Percentiles rank a stretch among this genome's conserved stretches.
These are phyloP conservation scores for Petunia axillaris DNA, from an alignment of 257 asterid species.

Conservation along the genomic window DNA sequence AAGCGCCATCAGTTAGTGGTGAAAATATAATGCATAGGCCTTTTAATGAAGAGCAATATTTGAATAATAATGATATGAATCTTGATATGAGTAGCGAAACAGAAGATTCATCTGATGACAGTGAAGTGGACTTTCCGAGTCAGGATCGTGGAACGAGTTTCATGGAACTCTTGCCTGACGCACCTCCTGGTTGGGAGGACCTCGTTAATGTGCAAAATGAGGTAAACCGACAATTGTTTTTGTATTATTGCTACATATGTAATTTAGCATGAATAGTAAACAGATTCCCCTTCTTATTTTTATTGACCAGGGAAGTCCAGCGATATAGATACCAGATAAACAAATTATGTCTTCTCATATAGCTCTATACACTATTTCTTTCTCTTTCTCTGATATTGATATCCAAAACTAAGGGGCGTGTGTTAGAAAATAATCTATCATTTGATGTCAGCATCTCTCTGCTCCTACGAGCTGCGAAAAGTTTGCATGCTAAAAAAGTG, in stretches of 20 bases:
- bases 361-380: neutral
- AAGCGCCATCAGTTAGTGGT: constrained; percentile 44
- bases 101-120: constrained; percentile 75
- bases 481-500: neutral
- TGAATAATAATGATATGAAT: constrained; percentile 43
- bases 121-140: constrained; percentile 76
- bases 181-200: constrained; percentile 58
- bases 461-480: neutral
- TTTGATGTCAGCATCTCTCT: neutral
- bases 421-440: neutral
- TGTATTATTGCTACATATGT: constrained; percentile 9
- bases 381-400: constrained; percentile 24
- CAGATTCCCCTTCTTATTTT: constrained; percentile 8
- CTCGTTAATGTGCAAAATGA: constrained; percentile 59
- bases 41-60: constrained; percentile 49
- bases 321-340: neutral
- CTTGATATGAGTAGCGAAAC: constrained; percentile 46
- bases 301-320: constrained; percentile 11
- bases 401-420: neutral
- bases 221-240: constrained; percentile 46
- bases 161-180: constrained; percentile 46
- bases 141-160: constrained; percentile 42
- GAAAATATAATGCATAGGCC: constrained; percentile 43
- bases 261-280: neutral
- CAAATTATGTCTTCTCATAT: neutral